phyloP scores from a whole-genome alignment of 2,329 filamentous ascomycete genomes.

The Colletotrichum truncatum region DNA sequence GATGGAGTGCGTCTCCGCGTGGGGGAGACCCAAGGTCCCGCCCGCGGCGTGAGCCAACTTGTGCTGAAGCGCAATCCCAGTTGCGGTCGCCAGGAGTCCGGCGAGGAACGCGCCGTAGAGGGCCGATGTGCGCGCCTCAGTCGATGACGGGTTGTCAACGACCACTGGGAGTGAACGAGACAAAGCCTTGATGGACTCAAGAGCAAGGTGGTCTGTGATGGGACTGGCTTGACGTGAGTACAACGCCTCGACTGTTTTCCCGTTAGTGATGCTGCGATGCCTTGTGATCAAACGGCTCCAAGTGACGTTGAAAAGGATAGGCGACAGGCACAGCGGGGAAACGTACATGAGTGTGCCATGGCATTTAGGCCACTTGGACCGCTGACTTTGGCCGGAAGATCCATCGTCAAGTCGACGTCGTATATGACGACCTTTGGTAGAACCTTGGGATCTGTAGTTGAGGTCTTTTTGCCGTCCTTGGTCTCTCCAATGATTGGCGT shows the following conservation, averaged over 20 bases:
- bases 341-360: conserved; percentile 28
- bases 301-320: not conserved
- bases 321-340: too few species aligned
- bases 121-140: conserved; percentile 49
- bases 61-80: conserved; percentile 27
- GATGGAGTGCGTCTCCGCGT: conserved; percentile 29
- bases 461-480: conserved; percentile 30
- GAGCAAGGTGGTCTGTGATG: conserved; percentile 18
- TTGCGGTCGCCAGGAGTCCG: conserved; percentile 15
- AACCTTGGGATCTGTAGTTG: conserved; percentile 22
- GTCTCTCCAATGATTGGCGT: conserved; percentile 48
- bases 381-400: conserved; percentile 24
- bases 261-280: too few species aligned
- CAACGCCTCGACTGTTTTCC: conserved; percentile 28
- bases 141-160: conserved; percentile 51
- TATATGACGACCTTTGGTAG: conserved; percentile 29
- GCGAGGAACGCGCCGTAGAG: conserved; percentile 30
- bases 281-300: not conserved
- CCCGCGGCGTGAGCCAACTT: conserved; percentile 28
- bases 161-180: conserved; percentile 59
- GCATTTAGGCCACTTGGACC: conserved; percentile 28
- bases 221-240: conserved; percentile 27
- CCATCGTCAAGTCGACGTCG: conserved; percentile 28
- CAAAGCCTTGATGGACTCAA: conserved; percentile 29
- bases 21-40: conserved; percentile 24